phyloP scores from a whole-genome alignment of 495 filamentous ascomycete genomes.

The Penicillium soppii region DNA sequence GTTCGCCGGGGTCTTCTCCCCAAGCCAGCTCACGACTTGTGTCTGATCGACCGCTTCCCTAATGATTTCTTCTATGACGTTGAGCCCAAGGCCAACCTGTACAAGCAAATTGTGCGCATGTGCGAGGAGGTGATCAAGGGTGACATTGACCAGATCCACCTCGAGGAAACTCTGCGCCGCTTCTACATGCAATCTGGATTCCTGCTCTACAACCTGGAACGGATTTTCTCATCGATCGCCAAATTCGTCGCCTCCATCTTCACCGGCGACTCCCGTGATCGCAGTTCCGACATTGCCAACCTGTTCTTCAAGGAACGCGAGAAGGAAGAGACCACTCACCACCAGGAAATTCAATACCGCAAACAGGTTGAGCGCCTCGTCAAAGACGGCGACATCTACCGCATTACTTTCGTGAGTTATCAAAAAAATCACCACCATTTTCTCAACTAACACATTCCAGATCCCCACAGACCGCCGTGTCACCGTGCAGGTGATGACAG shows the following conservation, averaged over 20 bases:
- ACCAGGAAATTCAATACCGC: conserved; percentile 79
- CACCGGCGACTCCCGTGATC: conserved; percentile 81
- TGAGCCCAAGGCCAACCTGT: conserved; percentile 61
- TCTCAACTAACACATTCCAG: conserved; percentile 22
- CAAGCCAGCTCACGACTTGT: conserved; percentile 79
- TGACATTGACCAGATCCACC: conserved; percentile 73
- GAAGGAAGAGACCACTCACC: conserved; percentile 76
- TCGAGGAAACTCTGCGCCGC: conserved; percentile 86
- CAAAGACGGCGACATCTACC: conserved; percentile 87
- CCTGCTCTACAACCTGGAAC: conserved; percentile 85
- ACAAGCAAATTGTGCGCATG: conserved; percentile 66
- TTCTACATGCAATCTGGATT: conserved; percentile 88
- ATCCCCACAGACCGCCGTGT: conserved; percentile 58
- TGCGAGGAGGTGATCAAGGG: conserved; percentile 67
- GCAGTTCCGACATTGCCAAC: conserved; percentile 79
- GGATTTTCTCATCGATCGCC: conserved; percentile 73
- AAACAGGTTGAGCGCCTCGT: conserved; percentile 83
- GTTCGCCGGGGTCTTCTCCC: conserved; percentile 61
- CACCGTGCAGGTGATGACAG: conserved; percentile 68
- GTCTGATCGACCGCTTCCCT: conserved; percentile 72
- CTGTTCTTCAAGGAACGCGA: conserved; percentile 79
- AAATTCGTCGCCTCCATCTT: conserved; percentile 74
- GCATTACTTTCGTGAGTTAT: conserved; percentile 75
- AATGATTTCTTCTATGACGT: conserved; percentile 78
- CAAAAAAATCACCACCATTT: background rate